A percentile compares a stretch with the other conserved stretches of the same genome.
Evolutionary conservation across 163 green algal species (phyloP).

Genomic region (Chlorella variabilis): DNA sequence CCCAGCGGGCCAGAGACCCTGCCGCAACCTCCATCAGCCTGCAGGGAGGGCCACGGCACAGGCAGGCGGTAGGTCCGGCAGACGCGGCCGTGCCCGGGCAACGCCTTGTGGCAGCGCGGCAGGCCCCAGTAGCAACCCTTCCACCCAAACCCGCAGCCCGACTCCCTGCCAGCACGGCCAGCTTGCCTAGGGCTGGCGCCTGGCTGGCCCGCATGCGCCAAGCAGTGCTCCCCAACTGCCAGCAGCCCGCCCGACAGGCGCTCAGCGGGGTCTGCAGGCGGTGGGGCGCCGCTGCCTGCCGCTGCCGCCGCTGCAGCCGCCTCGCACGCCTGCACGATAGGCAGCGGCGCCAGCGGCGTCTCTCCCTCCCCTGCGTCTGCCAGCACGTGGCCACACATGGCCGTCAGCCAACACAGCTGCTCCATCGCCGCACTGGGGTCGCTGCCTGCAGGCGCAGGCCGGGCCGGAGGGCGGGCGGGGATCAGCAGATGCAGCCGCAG

Average conservation of each 20-base stretch:
- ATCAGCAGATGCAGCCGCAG: too few relatives aligned
- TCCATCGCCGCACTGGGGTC: slow-evolving; percentile 49
- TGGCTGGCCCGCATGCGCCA: slow-evolving; percentile 12
- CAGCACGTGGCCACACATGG: slow-evolving; percentile 46
- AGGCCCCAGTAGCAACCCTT: too few relatives aligned
- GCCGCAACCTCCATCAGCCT: slow-evolving; percentile 49
- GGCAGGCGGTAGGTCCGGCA: neutral
- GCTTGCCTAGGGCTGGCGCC: slow-evolving; percentile 38
- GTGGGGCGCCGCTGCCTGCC: neutral
- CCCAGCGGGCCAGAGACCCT: slow-evolving; percentile 47
- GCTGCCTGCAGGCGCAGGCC: neutral
- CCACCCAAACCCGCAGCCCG: too few relatives aligned
- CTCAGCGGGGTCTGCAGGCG: neutral
- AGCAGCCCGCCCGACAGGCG: slow-evolving; percentile 9
- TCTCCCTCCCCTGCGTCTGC: slow-evolving; percentile 57
- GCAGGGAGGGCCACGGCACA: neutral
- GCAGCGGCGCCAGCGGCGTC: slow-evolving; percentile 47
- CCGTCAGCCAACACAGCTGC: slow-evolving; percentile 56
- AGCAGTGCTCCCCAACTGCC: slow-evolving; percentile 20
- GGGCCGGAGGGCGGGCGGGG: neutral
- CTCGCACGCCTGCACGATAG: slow-evolving; percentile 26
- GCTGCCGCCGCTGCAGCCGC: neutral
- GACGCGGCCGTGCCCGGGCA: neutral
- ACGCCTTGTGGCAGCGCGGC: too few relatives aligned
- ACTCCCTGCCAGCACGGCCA: too few relatives aligned